These are phyloP conservation scores for Schizosaccharomyces versatilis DNA, from an alignment of 1,139 yeast species.

Conservation along the genomic window DNA sequence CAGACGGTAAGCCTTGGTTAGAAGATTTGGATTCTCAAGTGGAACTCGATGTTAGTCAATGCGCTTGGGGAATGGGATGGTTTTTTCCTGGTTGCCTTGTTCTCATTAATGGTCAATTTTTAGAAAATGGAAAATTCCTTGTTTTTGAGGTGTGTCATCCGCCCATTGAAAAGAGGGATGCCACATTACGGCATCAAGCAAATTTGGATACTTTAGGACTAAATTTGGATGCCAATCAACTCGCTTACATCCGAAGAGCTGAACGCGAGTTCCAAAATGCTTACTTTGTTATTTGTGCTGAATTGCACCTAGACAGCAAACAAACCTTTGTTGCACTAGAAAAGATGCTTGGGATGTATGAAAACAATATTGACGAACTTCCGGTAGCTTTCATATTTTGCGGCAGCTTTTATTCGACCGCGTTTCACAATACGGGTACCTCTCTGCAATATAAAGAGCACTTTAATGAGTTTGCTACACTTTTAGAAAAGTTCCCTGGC, in stretches of 20 bases:
- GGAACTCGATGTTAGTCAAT: constrained; percentile 43
- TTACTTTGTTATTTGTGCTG: constrained; percentile 48
- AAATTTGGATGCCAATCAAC: constrained; percentile 38
- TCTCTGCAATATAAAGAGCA: constrained; percentile 33
- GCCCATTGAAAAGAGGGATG: constrained; percentile 55
- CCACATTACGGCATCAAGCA: constrained; percentile 49
- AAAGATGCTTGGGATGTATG: constrained; percentile 33
- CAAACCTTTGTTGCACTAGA: constrained; percentile 37
- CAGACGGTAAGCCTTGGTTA: constrained; percentile 46
- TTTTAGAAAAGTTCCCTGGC: constrained; percentile 29
- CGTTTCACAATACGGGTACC: constrained; percentile 32
- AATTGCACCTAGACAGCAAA: constrained; percentile 41
- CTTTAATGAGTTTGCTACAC: constrained; percentile 38
- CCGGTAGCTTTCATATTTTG: constrained; percentile 41
- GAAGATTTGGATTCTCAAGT: constrained; percentile 68
- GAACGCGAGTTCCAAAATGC: constrained; percentile 39
- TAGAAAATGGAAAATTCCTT: constrained; percentile 44
- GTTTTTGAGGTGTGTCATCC: constrained; percentile 71
- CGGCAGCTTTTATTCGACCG: constrained; percentile 51
- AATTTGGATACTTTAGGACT: constrained; percentile 59
- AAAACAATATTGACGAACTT: constrained; percentile 21
- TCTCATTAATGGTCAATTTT: constrained; percentile 66
- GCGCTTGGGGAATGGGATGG: constrained; percentile 43
- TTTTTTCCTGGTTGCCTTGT: constrained; percentile 63
- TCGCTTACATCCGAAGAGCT: constrained; percentile 30